phyloP scores from a whole-genome alignment of 257 asterid species.

The Phtheirospermum japonicum region DNA sequence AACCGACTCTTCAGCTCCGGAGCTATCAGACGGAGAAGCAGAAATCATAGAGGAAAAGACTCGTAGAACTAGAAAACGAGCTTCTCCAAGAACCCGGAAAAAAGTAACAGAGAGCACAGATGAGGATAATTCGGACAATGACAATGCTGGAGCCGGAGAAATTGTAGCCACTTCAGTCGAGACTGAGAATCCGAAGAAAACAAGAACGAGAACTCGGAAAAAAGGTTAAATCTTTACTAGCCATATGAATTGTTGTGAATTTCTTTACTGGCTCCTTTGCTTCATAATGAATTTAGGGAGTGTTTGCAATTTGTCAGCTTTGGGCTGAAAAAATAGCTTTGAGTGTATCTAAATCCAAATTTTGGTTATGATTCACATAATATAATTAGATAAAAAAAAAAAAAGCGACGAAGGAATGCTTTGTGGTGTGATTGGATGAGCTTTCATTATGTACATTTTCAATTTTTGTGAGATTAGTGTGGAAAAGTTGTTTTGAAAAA shows the following conservation, averaged over 20 bases:
- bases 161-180: slow-evolving; percentile 33
- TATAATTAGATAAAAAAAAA: too few species aligned
- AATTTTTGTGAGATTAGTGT: too few species aligned
- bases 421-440: background rate
- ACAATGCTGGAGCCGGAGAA: slow-evolving; percentile 42
- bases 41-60: slow-evolving; percentile 45
- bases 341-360: too few species aligned
- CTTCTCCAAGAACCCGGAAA: slow-evolving; percentile 53
- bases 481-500: too few species aligned
- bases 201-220: slow-evolving; percentile 43
- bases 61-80: slow-evolving; percentile 45
- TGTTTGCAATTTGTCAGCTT: too few species aligned
- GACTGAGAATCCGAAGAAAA: slow-evolving; percentile 41
- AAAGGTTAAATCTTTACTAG: slow-evolving; percentile 49
- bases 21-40: slow-evolving; percentile 45
- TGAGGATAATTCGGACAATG: slow-evolving; percentile 38
- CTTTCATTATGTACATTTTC: too few species aligned
- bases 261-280: slow-evolving; percentile 15
- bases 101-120: slow-evolving; percentile 33
- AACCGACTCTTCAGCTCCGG: slow-evolving; percentile 40
- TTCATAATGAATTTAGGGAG: slow-evolving; percentile 2
- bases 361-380: too few species aligned
- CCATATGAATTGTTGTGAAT: background rate
- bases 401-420: background rate
- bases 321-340: too few species aligned